phyloP scores from a whole-genome alignment of 1,284 basidiomycete genomes.

The Ganoderma meredithae region DNA sequence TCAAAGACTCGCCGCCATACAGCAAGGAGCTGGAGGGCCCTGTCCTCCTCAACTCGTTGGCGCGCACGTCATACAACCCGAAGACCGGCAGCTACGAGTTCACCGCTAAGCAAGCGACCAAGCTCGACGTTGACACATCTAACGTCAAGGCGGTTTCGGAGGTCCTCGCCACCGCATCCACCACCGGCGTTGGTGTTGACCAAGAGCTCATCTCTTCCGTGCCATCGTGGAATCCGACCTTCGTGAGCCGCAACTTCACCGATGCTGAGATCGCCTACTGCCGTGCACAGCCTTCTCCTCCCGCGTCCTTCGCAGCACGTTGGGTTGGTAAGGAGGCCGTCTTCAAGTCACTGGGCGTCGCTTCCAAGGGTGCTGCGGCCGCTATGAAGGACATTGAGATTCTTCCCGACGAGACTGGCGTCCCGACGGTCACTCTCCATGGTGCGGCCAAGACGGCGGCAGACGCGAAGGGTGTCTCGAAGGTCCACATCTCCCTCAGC shows the following conservation, averaged over 20 bases:
- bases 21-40: conserved; percentile 85
- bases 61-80: conserved; percentile 82
- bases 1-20: conserved; percentile 97
- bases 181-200: conserved; percentile 85
- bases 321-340: conserved; percentile 99
- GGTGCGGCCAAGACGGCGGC: conserved; percentile 87
- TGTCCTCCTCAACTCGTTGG: conserved; percentile 93
- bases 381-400: conserved; percentile 98
- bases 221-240: conserved; percentile 90
- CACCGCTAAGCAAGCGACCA: conserved; percentile 66
- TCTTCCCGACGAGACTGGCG: conserved; percentile 74
- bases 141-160: conserved; percentile 74
- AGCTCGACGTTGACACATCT: conserved; percentile 61
- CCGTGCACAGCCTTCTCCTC: conserved; percentile 83
- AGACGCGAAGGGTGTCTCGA: conserved; percentile 74
- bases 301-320: conserved; percentile 93
- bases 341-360: conserved; percentile 95
- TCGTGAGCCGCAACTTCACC: conserved; percentile 94
- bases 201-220: conserved; percentile 95
- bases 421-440: conserved; percentile 78
- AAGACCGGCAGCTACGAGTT: conserved; percentile 90
- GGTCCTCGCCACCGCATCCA: conserved; percentile 54
- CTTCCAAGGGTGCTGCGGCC: conserved; percentile 91
- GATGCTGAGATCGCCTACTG: conserved; percentile 90
- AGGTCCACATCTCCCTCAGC: conserved; percentile 86